These are phyloP conservation scores for Pestalotiopsis sp. DNA, from an alignment of 2,329 filamentous ascomycete species.

Conservation along the genomic window DNA sequence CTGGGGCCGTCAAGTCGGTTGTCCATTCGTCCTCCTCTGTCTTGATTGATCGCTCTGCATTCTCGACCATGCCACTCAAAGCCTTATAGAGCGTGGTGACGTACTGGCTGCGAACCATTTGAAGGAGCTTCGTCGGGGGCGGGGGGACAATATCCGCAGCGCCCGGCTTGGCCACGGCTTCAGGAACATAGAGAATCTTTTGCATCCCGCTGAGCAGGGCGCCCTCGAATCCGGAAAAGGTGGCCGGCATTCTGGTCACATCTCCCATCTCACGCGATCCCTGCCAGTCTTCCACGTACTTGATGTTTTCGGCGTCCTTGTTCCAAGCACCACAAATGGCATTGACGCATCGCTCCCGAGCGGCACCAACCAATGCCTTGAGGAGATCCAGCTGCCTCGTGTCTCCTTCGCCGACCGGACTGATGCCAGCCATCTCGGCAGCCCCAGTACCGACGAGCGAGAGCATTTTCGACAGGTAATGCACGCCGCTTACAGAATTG, in stretches of 20 bases:
- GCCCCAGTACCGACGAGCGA: constrained; percentile 83
- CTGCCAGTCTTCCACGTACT: constrained; percentile 92
- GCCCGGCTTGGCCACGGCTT: constrained; percentile 76
- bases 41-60: constrained; percentile 77
- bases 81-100: constrained; percentile 93
- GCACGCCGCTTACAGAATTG: constrained; percentile 88
- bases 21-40: constrained; percentile 67
- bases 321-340: constrained; percentile 92
- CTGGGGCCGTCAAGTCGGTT: constrained; percentile 46
- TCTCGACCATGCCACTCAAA: constrained; percentile 94
- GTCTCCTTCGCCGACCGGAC: constrained; percentile 61
- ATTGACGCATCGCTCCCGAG: constrained; percentile 82
- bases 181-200: constrained; percentile 91
- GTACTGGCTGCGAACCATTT: constrained; percentile 90
- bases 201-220: constrained; percentile 85
- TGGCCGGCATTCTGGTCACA: constrained; percentile 86
- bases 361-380: constrained; percentile 72
- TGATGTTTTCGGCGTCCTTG: constrained; percentile 89
- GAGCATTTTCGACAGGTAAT: constrained; percentile 84
- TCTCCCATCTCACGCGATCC: constrained; percentile 80
- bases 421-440: constrained; percentile 79
- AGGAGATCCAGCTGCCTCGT: constrained; percentile 70
- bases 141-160: constrained; percentile 79
- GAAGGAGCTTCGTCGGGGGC: constrained; percentile 83
- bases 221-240: constrained; percentile 85